A percentile compares a stretch with the other conserved stretches of the same genome.
Conservation (phyloP, 352 stramenopile genomes). For the Hyaloperonospora arabidopsidis region DNA sequence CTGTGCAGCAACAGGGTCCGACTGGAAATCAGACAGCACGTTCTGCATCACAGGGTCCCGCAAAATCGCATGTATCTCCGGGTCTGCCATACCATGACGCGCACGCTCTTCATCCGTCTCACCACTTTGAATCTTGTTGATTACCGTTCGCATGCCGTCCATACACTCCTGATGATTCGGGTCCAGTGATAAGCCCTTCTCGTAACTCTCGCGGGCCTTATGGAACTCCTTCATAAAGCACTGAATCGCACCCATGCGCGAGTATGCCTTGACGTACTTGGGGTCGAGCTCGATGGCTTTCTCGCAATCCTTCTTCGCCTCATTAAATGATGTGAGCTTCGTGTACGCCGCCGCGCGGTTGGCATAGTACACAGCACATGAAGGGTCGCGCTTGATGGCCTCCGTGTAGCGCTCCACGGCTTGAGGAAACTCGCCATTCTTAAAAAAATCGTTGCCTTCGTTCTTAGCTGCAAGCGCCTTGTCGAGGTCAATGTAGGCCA, state of each 20-base stretch:
- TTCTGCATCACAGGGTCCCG: slow-evolving; percentile 96
- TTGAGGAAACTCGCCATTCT: slow-evolving; percentile 90
- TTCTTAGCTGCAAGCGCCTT: slow-evolving; percentile 97
- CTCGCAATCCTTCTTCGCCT: slow-evolving; percentile 91
- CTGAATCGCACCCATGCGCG: slow-evolving; percentile 97
- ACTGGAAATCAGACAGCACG: slow-evolving; percentile 96
- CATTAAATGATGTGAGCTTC: slow-evolving; percentile 95
- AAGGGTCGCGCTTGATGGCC: slow-evolving; percentile 98
- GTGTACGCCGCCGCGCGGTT: slow-evolving; percentile 97
- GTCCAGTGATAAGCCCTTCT: slow-evolving; percentile 93
- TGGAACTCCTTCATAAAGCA: slow-evolving; percentile 99
- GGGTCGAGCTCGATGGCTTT: slow-evolving; percentile 97
- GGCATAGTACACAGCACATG: slow-evolving; percentile 96
- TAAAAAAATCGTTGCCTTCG: slow-evolving; percentile 97
- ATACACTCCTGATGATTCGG: slow-evolving; percentile 92
- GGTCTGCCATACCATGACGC: slow-evolving; percentile 97
- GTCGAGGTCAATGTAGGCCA: slow-evolving; percentile 94
- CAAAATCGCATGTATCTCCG: slow-evolving; percentile 97
- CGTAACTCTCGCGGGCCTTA: slow-evolving; percentile 96
- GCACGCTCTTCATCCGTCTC: slow-evolving; percentile 95
- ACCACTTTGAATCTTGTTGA: slow-evolving; percentile 90
- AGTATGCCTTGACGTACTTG: slow-evolving; percentile 99
- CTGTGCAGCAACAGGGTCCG: slow-evolving; percentile 87
- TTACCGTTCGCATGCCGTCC: slow-evolving; percentile 92
- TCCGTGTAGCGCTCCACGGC: slow-evolving; percentile 94